Conservation (phyloP, 2,329 filamentous ascomycete species). For the Bipolaris gigantea region DNA sequence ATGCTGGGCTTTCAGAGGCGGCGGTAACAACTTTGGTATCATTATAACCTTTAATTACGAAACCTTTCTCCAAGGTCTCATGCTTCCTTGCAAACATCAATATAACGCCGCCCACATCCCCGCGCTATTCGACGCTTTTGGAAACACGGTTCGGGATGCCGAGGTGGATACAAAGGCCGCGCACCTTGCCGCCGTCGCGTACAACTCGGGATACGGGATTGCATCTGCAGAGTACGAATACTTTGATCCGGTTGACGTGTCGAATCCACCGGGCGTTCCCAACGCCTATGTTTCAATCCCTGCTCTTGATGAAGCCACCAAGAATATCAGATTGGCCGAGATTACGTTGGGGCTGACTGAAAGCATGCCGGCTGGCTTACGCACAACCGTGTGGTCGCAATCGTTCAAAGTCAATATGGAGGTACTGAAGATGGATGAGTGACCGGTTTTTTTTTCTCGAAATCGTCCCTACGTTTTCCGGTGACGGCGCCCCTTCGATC, state of each 20-base stretch:
- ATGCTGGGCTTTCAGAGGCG: conserved; percentile 44
- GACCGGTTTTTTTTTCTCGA: conserved; percentile 27
- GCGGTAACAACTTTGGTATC: conserved; percentile 42
- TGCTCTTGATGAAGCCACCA: conserved; percentile 17
- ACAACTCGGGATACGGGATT: conserved; percentile 10
- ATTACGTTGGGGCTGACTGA: conserved; percentile 14
- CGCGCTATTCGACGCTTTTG: conserved; percentile 22
- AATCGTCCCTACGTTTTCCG: conserved; percentile 3
- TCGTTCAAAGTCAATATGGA: conserved; percentile 29
- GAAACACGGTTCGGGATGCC: conserved; percentile 18
- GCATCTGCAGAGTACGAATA: conserved; percentile 24
- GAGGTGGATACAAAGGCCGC: conserved; percentile 23
- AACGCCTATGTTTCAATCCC: conserved; percentile 25
- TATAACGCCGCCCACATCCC: conserved; percentile 14
- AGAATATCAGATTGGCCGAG: conserved; percentile 20
- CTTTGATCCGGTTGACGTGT: conserved; percentile 19
- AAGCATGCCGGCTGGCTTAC: conserved; percentile 16
- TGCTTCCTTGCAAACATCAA: conserved; percentile 7
- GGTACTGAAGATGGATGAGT: conserved; percentile 19
- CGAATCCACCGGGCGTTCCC: conserved; percentile 21
- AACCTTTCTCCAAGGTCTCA: conserved; percentile 16
- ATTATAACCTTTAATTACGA: conserved; percentile 31
- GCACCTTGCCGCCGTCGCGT: conserved; percentile 26
- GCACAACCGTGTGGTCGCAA: conserved; percentile 32
- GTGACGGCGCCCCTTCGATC: background rate